These are phyloP conservation scores for Helenozyma rhizophorensis DNA, from an alignment of 805 yeast species.

Conservation along the genomic window DNA sequence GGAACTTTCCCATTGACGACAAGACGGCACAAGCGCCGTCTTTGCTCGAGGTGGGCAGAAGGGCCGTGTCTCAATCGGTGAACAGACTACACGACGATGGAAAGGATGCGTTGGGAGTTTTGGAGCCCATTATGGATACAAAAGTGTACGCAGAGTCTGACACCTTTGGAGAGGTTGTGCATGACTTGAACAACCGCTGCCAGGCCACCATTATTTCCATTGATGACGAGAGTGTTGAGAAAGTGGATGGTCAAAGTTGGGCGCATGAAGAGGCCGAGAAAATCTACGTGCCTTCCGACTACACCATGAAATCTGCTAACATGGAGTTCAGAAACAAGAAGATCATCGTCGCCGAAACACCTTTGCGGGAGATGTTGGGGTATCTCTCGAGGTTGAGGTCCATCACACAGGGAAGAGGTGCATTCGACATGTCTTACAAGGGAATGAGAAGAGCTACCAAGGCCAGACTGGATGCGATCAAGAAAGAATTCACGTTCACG, in stretches of 20 bases:
- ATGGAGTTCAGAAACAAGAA: slow-evolving; percentile 40
- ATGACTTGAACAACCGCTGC: slow-evolving; percentile 76
- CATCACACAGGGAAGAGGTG: slow-evolving; percentile 85
- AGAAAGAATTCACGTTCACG: slow-evolving; percentile 9
- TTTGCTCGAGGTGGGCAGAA: slow-evolving; percentile 41
- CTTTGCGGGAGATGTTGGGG: slow-evolving; percentile 87
- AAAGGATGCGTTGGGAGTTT: slow-evolving; percentile 41
- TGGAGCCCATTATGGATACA: slow-evolving; percentile 88
- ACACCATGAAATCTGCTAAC: slow-evolving; percentile 40
- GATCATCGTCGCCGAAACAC: slow-evolving; percentile 72
- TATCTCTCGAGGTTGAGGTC: slow-evolving; percentile 75
- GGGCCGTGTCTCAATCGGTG: slow-evolving; percentile 27
- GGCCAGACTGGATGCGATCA: slow-evolving; percentile 9
- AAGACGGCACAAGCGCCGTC: slow-evolving; percentile 27
- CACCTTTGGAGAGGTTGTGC: slow-evolving; percentile 77
- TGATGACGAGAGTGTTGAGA: slow-evolving; percentile 52
- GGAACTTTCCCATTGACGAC: slow-evolving; percentile 54
- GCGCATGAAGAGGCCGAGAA: slow-evolving; percentile 54
- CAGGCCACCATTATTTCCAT: slow-evolving; percentile 70
- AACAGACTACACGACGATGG: slow-evolving; percentile 14
- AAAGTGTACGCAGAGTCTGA: slow-evolving; percentile 62
- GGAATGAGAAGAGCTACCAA: slow-evolving; percentile 65
- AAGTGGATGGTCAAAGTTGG: slow-evolving; percentile 37
- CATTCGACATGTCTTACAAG: slow-evolving; percentile 70
- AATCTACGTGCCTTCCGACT: slow-evolving; percentile 73